A percentile compares a stretch with the other conserved stretches of the same genome.
phyloP scores from a whole-genome alignment of 2,329 filamentous ascomycete species.

The Xenoacremonium recifei region DNA sequence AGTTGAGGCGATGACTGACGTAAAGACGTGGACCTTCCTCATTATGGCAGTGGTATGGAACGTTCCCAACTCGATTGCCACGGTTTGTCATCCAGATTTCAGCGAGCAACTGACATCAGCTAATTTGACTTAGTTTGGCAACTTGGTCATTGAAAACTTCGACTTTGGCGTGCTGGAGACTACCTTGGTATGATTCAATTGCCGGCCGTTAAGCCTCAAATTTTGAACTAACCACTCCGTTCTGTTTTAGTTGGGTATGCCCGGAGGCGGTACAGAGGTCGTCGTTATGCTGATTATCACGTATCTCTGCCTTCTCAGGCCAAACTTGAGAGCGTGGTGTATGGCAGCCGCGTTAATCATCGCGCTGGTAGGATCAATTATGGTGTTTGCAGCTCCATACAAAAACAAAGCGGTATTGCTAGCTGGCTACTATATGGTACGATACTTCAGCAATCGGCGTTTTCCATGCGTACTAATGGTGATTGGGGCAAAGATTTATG shows the following conservation, averaged over 20 bases:
- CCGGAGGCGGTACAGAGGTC: not conserved
- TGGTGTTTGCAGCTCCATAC: not conserved
- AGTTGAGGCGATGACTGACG: too few relatives aligned
- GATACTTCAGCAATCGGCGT: not conserved
- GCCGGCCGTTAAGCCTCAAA: not conserved
- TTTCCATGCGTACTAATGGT: not conserved
- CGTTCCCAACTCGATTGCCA: conserved; percentile 1
- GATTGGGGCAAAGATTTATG: not conserved
- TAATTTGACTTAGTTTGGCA: not conserved
- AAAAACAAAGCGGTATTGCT: not conserved
- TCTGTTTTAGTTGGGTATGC: not conserved
- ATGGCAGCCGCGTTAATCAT: not conserved
- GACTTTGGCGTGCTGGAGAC: not conserved
- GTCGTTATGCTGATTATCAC: not conserved
- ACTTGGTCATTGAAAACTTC: not conserved
- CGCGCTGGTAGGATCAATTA: not conserved
- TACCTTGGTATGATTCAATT: not conserved
- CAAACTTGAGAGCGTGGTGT: not conserved
- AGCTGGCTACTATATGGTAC: not conserved
- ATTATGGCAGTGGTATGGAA: conserved; percentile 16
- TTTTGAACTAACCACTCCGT: not conserved
- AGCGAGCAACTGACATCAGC: too few relatives aligned
- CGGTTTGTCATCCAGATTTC: not conserved
- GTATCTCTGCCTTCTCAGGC: not conserved
- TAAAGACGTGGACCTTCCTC: too few relatives aligned